Evolutionary conservation across 768 basidiomycete species (phyloP), one percentile per base, ranked within the genome.

Genomic region (Russula vinacea): DNA sequence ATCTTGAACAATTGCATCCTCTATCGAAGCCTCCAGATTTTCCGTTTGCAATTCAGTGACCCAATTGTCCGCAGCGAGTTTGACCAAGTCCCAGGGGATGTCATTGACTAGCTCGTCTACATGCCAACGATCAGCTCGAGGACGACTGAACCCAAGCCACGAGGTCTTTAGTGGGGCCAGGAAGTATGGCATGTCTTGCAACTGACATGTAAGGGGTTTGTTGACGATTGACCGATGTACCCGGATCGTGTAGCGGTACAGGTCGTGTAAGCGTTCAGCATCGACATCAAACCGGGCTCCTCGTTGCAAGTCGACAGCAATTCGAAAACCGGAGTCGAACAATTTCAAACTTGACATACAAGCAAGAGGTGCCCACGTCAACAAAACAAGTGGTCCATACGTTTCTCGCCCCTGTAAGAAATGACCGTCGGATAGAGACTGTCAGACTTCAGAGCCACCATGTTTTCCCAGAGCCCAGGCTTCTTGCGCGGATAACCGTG

Each of bases 281-380:
- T 82, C 77, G 9, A 89, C 58, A 17, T 74, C 67, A 58, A 93
- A 72, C 14, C 85, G 80, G 1, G 78, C 77, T 17, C 78, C 83
- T 58, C 76, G 80, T 50, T 73, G 71, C 44, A 84, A 77, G 44
- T 73, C 74, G 37, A 88, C 74, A 1, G 68, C 71, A 33, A 80
- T 71, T 0, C 81, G 73, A 7, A 76, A 66, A 0, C 84, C 83
- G 3, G 81, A 78, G 57, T 81, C 80, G 73, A 87, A 92, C 7
- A 93, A 72, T 53, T 79, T 78, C 74, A 92, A 84, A 39, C 73
- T 69, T 2, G 77, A 71, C 24, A 92, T 70, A 26, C 74, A 69
- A 2, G 91, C 89, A 8, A 92, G 76, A 17, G 89, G 87, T 29
- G 79, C 77, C 51, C 86, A 80, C 9, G 90, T 89, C 45, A 94